Evolutionary conservation across 495 filamentous ascomycete species (phyloP).

Genomic region (Achaetomiella virescens): DNA sequence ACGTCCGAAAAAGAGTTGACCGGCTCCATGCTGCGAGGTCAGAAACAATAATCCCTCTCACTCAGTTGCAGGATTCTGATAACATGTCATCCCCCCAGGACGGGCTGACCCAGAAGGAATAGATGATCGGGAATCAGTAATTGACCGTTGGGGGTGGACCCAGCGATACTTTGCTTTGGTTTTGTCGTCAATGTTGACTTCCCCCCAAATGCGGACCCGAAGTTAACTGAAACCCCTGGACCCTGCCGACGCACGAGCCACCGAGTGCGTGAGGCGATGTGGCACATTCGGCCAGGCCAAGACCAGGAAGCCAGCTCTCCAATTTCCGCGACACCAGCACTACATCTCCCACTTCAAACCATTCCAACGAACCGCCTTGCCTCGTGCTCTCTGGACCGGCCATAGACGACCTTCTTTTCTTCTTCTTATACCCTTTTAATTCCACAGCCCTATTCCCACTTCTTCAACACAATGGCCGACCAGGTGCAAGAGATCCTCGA

Average conservation of each 20-base stretch:
- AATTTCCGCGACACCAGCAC: constrained; percentile 13
- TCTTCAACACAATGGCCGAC: constrained; percentile 54
- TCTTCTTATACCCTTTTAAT: constrained; percentile 1
- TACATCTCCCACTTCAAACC: neutral
- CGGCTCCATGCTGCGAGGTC: too few relatives aligned
- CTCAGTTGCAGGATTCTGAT: too few relatives aligned
- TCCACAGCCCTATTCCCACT: neutral
- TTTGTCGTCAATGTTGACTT: too few relatives aligned
- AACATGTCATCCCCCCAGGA: too few relatives aligned
- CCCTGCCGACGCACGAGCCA: constrained; percentile 18
- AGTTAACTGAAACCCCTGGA: too few relatives aligned
- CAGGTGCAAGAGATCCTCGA: constrained; percentile 73
- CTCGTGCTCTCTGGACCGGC: neutral
- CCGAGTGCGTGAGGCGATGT: constrained; percentile 15
- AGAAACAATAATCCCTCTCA: too few relatives aligned
- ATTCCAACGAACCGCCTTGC: neutral
- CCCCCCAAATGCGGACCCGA: too few relatives aligned
- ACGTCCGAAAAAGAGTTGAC: too few relatives aligned
- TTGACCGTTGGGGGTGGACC: too few relatives aligned
- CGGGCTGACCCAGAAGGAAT: too few relatives aligned
- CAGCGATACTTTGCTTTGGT: too few relatives aligned
- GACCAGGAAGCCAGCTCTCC: constrained; percentile 13
- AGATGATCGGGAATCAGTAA: too few relatives aligned
- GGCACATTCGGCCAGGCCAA: constrained; percentile 17
- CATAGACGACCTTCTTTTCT: neutral